Evolutionary conservation across 192 early-diverging fungal species (phyloP), one percentile per base, ranked within the genome.

Genomic region (Paraglomus brasilianum): DNA sequence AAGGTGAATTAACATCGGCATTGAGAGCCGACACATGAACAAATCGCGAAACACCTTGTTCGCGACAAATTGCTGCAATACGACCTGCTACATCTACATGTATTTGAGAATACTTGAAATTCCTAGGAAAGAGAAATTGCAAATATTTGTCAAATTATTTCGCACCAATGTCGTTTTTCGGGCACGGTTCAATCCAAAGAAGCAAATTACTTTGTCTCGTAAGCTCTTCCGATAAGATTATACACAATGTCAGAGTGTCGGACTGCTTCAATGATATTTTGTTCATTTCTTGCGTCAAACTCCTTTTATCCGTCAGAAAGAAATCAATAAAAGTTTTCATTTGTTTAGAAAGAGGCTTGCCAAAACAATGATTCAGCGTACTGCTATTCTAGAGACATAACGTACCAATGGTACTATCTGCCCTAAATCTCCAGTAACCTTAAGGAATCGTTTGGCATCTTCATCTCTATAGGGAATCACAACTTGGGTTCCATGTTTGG

Each of bases 171-270:
- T 15, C 21, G 43, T 41, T 24, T 17, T 58, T 8, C 38, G 7
- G 53, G 17, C 11, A 13, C 59, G 10, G 58, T 6, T 13, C 13
- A 69, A 74, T 24, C 10, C 17, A 43, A 39, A 14, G 70, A 52
- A 8, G 19, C 50, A 62, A 86, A 57, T 61, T 83, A 84, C 91
- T 93, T 94, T 62, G 97, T 96, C 60, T 87, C 86, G 67, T 89
- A 95, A 82, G 93, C 91, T 73, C 89, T 86, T 11, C 94, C 97
- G 61, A 98, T 89, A 57, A 95, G 85, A 76, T 98, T 98, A 78
- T 94, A 92, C 66, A 98, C 95, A 48, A 92, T 87, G 72, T 98
- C 97, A 24, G 93, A 94, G 81, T 98, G 91, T 67, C 90, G 90
- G 45, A 98, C 84, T 73, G 85, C 87, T 74, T 92, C 91, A 38